A percentile compares a stretch with the other conserved stretches of the same genome.
Conservation (phyloP, 2,329 filamentous ascomycete species). For the Cladophialophora exuberans region DNA sequence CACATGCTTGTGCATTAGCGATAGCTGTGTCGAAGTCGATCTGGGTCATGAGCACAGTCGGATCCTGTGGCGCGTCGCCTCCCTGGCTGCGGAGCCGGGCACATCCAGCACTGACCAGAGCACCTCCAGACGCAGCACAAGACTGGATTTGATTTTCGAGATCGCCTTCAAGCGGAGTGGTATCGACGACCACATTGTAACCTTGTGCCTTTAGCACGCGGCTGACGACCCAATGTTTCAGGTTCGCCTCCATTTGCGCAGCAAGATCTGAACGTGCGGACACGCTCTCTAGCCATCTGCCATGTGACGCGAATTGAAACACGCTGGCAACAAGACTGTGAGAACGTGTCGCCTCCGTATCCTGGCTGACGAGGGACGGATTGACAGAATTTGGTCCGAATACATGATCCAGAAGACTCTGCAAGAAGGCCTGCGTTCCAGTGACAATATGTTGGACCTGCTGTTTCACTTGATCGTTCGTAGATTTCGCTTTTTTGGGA, state of each 20-base stretch:
- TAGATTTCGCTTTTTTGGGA: background rate
- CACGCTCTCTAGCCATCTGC: background rate
- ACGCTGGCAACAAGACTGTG: too few relatives aligned
- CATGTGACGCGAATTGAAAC: background rate
- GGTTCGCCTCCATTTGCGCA: constrained; percentile 3
- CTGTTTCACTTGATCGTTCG: constrained; percentile 1
- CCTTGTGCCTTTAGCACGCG: background rate
- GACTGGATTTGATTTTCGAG: background rate
- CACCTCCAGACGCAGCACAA: background rate
- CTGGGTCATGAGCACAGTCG: background rate
- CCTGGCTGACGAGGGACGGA: background rate
- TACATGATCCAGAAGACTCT: background rate
- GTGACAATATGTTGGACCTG: background rate
- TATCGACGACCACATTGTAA: background rate
- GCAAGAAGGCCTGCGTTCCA: background rate
- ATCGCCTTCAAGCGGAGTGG: background rate
- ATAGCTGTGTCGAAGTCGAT: background rate
- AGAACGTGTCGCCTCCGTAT: background rate
- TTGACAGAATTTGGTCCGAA: background rate
- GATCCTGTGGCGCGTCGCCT: background rate
- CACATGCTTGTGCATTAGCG: background rate
- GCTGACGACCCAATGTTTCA: constrained; percentile 9
- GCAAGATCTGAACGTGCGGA: background rate
- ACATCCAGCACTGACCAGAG: background rate
- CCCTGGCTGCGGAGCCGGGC: background rate